Base-by-base conservation (phyloP, 1,284 basidiomycete genomes). In the Inonotus obliquus region DNA sequence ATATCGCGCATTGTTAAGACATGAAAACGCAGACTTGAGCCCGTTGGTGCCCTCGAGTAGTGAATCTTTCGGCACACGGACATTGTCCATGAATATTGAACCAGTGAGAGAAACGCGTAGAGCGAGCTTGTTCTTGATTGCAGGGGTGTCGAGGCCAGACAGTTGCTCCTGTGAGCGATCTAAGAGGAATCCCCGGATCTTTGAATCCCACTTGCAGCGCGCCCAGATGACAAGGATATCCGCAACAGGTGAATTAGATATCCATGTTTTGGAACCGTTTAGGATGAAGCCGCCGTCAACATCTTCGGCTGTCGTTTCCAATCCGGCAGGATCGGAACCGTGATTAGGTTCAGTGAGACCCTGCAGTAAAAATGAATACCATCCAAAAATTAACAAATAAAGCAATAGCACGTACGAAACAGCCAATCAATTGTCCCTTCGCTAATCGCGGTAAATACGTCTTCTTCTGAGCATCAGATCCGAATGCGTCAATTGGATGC, bases 271-370 rank as follows among this genome's bases (percentile, higher is more conserved):
- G 74, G 89, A 89, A 39, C 96, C 96, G 69, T 89, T 92, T 59
- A 98, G 72, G 21, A 92, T 76, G 74, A 89, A 97, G 2, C 94
- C 94, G 21, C 93, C 93, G 60, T 89, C 89, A 0, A 79, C 78
- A 73, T 97, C 93, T 66, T 87, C 86, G 14, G 94, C 96, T 32
- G 83, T 89, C 0, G 96, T 98, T 72, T 96, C 92, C 96, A 99
- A 98, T 29, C 87, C 86, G 17, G 87, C 86, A 19, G 95, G 95
- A 70, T 98, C 95, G 0, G 93, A 96, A 21, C 96, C 96, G 72
- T 98, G 95, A 70, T 98, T 96, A 0, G 96, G 94, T 76, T 98
- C 96, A 1, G 96, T 98, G 39, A 98, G 77, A 19, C 96, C 94
- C 91, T 92, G 44, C n/a, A 35, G 32, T 27, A 54, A 25, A 59